Percentiles rank a stretch among this genome's conserved stretches.
phyloP scores from a whole-genome alignment of 495 filamentous ascomycete species.

The Penicillium chermesinum region DNA sequence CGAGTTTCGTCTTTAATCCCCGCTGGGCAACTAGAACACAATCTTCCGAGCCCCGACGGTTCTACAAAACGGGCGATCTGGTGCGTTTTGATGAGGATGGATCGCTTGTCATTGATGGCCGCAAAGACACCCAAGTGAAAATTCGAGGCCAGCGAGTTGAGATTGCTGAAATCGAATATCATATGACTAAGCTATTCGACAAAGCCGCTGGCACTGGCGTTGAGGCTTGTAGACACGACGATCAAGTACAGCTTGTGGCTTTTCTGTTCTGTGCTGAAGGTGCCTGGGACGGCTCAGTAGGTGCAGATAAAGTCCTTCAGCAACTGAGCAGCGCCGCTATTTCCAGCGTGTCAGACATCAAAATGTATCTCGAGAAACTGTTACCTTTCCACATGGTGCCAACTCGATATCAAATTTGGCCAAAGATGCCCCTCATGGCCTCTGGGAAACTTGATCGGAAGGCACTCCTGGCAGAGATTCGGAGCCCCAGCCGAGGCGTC shows the following conservation, averaged over 20 bases:
- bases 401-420: background rate
- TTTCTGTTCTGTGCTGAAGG: background rate
- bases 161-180: constrained; percentile 35
- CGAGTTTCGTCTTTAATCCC: background rate
- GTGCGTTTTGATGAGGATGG: constrained; percentile 21
- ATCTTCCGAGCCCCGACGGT: background rate
- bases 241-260: background rate
- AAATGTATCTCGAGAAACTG: background rate
- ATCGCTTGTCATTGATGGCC: constrained; percentile 20
- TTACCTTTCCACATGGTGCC: background rate
- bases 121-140: constrained; percentile 39
- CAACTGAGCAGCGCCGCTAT: background rate
- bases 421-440: background rate
- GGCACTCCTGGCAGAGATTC: background rate
- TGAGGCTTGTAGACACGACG: constrained; percentile 8
- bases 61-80: constrained; percentile 37
- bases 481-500: background rate
- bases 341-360: background rate
- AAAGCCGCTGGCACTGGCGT: constrained; percentile 5
- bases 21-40: background rate
- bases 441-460: background rate
- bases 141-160: constrained; percentile 43
- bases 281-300: background rate
- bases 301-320: background rate
- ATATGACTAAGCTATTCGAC: constrained; percentile 11